Percentiles rank a stretch among this genome's conserved stretches.
These are phyloP conservation scores for Hericium coralloides DNA, from an alignment of 768 basidiomycete genomes.

Conservation along the genomic window DNA sequence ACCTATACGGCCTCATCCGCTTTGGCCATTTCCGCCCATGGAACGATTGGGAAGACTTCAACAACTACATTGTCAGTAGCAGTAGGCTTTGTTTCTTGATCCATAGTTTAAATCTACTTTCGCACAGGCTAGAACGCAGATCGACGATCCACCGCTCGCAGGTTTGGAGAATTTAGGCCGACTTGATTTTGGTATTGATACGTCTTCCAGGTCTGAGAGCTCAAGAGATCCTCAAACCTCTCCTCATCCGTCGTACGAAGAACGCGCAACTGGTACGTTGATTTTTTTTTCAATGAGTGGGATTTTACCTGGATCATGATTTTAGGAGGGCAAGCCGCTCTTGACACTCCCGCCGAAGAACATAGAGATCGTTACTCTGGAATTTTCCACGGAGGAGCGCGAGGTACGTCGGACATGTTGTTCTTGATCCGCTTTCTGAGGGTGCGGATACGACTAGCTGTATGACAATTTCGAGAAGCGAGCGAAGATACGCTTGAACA, in stretches of 20 bases:
- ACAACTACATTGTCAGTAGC: conserved; percentile 39
- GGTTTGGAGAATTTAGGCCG: conserved; percentile 21
- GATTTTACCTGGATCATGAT: too few species aligned
- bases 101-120: neutral
- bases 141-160: conserved; percentile 50
- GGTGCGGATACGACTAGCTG: conserved; percentile 24
- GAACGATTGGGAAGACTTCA: conserved; percentile 67
- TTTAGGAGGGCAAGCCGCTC: conserved; percentile 56
- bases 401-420: conserved; percentile 29
- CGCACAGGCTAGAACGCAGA: conserved; percentile 42
- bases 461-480: conserved; percentile 50
- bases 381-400: conserved; percentile 61
- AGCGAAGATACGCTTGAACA: conserved; percentile 46
- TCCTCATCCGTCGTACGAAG: conserved; percentile 70
- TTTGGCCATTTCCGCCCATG: conserved; percentile 63
- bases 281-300: neutral
- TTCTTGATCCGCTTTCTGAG: too few species aligned
- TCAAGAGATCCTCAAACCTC: conserved; percentile 55
- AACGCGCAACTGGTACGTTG: conserved; percentile 33
- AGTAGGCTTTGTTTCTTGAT: neutral
- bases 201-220: conserved; percentile 43
- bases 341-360: conserved; percentile 53
- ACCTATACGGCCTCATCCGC: conserved; percentile 62
- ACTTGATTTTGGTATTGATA: neutral
- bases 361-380: conserved; percentile 47